These are phyloP conservation scores for Coemansia sp. DNA, from an alignment of 192 early-diverging fungal genomes.

Conservation along the genomic window DNA sequence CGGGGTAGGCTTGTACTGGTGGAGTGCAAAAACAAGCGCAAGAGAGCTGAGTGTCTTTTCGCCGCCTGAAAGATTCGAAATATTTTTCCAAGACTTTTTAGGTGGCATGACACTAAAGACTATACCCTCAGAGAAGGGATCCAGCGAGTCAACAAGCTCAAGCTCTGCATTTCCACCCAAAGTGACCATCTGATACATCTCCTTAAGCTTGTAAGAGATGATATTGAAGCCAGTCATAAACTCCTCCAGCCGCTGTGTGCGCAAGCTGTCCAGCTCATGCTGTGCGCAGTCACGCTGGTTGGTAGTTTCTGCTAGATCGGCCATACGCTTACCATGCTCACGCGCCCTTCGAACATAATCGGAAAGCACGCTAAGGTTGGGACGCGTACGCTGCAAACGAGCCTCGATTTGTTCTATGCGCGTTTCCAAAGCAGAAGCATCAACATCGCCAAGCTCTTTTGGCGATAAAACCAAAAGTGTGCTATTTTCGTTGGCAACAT, in stretches of 20 bases:
- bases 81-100: conserved; percentile 99
- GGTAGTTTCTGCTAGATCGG: conserved; percentile 77
- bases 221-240: conserved; percentile 95
- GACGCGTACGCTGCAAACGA: conserved; percentile 56
- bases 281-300: conserved; percentile 72
- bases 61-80: conserved; percentile 97
- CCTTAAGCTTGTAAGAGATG: conserved; percentile 94
- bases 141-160: conserved; percentile 92
- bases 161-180: conserved; percentile 97
- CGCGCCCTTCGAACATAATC: conserved; percentile 83
- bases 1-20: conserved; percentile 99
- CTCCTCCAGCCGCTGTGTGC: conserved; percentile 79
- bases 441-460: conserved; percentile 66
- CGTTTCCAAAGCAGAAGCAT: conserved; percentile 64
- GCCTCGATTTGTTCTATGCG: conserved; percentile 76
- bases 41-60: conserved; percentile 99
- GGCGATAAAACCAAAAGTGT: conserved; percentile 59
- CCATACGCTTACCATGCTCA: conserved; percentile 68
- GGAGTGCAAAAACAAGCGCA: conserved; percentile 97
- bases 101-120: conserved; percentile 99
- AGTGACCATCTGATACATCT: conserved; percentile 99
- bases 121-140: conserved; percentile 98
- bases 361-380: conserved; percentile 83
- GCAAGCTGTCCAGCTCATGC: conserved; percentile 69
- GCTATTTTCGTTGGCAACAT: background rate